Evolutionary conservation across 208 protist genomes (phyloP).

Genomic region (Novymonas esmeraldas): DNA sequence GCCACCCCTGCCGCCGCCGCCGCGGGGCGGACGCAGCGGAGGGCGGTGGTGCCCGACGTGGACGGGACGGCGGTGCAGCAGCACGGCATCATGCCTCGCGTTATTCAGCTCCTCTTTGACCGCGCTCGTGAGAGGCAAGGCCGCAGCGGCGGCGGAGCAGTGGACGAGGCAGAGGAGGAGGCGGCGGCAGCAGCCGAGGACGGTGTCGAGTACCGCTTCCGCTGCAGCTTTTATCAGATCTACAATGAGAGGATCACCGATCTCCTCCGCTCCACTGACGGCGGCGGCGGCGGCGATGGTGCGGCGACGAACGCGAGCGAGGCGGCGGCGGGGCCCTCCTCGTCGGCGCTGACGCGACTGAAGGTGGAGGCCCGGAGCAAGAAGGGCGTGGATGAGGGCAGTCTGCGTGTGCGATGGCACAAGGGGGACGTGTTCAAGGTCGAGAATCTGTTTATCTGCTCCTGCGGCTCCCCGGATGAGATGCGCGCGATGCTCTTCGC

Average conservation of each 20-base stretch:
- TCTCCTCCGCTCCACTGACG: slow-evolving; percentile 52
- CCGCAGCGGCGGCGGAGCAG: slow-evolving; percentile 7
- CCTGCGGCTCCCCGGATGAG: slow-evolving; percentile 62
- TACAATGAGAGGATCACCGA: slow-evolving; percentile 93
- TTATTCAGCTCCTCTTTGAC: slow-evolving; percentile 85
- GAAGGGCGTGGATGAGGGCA: slow-evolving; percentile 13
- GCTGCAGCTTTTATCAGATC: slow-evolving; percentile 90
- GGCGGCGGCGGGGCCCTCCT: background rate
- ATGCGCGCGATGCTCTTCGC: slow-evolving; percentile 81
- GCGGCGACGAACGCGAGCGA: slow-evolving; percentile 7
- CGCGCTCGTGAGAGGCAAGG: slow-evolving; percentile 48
- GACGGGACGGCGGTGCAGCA: slow-evolving; percentile 40
- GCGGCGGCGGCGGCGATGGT: no score
- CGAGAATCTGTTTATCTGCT: slow-evolving; percentile 88
- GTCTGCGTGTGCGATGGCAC: slow-evolving; percentile 66
- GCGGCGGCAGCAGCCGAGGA: slow-evolving; percentile 13
- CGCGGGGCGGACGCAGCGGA: slow-evolving; percentile 7
- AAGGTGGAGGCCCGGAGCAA: slow-evolving; percentile 1
- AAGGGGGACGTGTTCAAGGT: slow-evolving; percentile 77
- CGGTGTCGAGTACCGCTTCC: slow-evolving; percentile 61
- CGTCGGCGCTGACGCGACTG: background rate
- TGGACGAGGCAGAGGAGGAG: background rate
- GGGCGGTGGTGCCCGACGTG: slow-evolving; percentile 23
- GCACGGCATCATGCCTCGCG: slow-evolving; percentile 80
- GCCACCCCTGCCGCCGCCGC: slow-evolving; percentile 1